Evolutionary conservation across 2,329 filamentous ascomycete genomes (phyloP).

Genomic region (Biscogniauxia mediterranea): DNA sequence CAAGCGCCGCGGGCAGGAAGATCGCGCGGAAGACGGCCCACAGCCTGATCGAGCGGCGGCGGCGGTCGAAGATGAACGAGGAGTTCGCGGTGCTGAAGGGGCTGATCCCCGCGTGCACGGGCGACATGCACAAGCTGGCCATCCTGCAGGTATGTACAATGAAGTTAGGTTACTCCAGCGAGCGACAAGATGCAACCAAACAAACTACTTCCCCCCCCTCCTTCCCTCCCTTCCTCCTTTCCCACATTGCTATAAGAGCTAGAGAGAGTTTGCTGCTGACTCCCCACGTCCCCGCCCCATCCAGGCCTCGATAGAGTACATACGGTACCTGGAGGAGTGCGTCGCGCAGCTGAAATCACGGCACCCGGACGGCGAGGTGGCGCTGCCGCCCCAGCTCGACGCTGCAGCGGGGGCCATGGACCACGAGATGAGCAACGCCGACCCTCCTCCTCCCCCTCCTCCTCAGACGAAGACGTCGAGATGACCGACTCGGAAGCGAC

Average conservation of each 20-base stretch:
- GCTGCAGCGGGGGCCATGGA: constrained; percentile 25
- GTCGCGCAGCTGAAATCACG: constrained; percentile 73
- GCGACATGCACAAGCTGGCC: constrained; percentile 97
- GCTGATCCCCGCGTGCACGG: constrained; percentile 94
- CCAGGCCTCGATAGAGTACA: constrained; percentile 93
- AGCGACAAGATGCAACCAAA: too few species aligned
- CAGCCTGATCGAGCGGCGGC: constrained; percentile 84
- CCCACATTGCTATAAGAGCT: not conserved
- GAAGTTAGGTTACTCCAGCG: too few species aligned
- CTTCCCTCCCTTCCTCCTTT: not conserved
- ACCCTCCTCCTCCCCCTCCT: constrained; percentile 14
- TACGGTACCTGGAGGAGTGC: constrained; percentile 90
- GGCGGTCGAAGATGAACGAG: constrained; percentile 97
- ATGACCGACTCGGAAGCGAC: constrained; percentile 55
- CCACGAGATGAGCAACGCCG: constrained; percentile 22
- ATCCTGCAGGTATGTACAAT: constrained; percentile 72
- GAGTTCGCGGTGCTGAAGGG: constrained; percentile 91
- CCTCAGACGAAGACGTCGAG: constrained; percentile 51
- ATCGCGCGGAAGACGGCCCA: constrained; percentile 95
- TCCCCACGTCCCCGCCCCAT: not conserved
- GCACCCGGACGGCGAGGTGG: constrained; percentile 36
- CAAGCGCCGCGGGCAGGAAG: constrained; percentile 86
- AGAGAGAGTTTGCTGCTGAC: constrained; percentile 10
- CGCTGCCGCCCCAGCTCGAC: constrained; percentile 29
- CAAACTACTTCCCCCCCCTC: not conserved